Evolutionary conservation across 352 stramenopile genomes (phyloP).

Genomic region (Globisporangium recalcitrans): DNA sequence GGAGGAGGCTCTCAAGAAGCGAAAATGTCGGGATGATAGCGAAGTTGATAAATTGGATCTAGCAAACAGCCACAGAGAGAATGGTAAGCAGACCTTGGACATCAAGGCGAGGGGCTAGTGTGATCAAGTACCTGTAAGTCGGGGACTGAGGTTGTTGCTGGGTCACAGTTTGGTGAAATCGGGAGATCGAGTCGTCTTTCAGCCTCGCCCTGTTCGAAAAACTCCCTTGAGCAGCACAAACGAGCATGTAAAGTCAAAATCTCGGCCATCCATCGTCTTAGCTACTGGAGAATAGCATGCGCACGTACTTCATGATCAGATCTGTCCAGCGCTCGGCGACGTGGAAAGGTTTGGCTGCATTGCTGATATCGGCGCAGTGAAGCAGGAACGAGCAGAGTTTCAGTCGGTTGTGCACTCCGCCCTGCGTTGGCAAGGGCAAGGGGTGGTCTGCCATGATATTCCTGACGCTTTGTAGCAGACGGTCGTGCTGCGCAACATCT

Average conservation of each 20-base stretch:
- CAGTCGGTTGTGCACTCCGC: conserved; percentile 8
- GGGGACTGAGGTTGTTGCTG: conserved; percentile 15
- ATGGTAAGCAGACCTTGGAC: neutral
- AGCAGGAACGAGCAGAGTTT: conserved; percentile 23
- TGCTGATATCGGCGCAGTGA: conserved; percentile 31
- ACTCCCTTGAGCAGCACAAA: conserved; percentile 14
- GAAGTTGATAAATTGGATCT: conserved; percentile 29
- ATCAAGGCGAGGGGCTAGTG: neutral
- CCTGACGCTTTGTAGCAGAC: conserved; percentile 14
- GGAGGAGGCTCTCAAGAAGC: conserved; percentile 18
- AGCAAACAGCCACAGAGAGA: neutral
- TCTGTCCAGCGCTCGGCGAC: conserved; percentile 21
- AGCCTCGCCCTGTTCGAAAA: conserved; percentile 25
- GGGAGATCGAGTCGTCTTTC: conserved; percentile 18
- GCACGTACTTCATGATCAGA: conserved; percentile 21
- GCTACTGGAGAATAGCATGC: neutral
- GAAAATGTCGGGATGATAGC: conserved; percentile 24
- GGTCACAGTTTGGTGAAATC: conserved; percentile 22
- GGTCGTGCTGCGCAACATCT: conserved; percentile 19
- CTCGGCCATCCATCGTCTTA: neutral
- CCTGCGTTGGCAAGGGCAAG: neutral
- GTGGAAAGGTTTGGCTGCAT: conserved; percentile 22
- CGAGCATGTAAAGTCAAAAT: neutral
- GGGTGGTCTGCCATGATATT: neutral
- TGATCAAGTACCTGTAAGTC: conserved; percentile 16